Evolutionary conservation across 148 eudicot genomes (phyloP).

Genomic region (Simmondsia chinensis): DNA sequence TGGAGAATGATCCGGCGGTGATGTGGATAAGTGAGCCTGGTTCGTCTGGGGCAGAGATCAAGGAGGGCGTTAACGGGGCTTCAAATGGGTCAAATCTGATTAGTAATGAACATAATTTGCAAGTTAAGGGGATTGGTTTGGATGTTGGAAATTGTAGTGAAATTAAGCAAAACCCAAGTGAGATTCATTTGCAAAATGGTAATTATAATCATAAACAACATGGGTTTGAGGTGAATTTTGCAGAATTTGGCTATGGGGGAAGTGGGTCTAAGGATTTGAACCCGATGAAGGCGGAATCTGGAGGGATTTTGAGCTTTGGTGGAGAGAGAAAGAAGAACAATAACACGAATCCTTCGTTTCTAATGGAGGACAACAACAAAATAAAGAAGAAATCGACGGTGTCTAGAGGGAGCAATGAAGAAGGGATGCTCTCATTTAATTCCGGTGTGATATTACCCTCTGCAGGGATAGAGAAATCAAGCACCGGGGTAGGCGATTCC

Average conservation of each 20-base stretch:
- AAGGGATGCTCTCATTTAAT: constrained; percentile 71
- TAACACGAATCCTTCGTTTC: constrained; percentile 20
- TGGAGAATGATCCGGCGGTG: constrained; percentile 63
- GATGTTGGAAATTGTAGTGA: too few species aligned
- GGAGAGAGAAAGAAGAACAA: constrained; percentile 28
- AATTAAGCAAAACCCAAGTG: constrained; percentile 25
- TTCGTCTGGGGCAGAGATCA: constrained; percentile 4
- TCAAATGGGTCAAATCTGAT: too few species aligned
- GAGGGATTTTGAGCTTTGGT: constrained; percentile 63
- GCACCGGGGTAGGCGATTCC: constrained; percentile 36
- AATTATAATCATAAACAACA: constrained; percentile 7
- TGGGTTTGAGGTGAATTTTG: constrained; percentile 50
- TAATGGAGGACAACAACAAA: constrained; percentile 29
- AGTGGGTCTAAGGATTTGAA: constrained; percentile 20
- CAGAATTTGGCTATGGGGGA: constrained; percentile 37
- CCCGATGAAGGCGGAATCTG: constrained; percentile 53
- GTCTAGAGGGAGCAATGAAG: constrained; percentile 57
- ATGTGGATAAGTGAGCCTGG: constrained; percentile 65
- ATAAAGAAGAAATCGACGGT: constrained; percentile 57
- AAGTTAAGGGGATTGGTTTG: constrained; percentile 13
- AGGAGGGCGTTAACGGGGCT: neutral
- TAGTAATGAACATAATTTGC: too few species aligned
- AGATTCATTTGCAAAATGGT: neutral
- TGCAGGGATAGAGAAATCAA: constrained; percentile 26
- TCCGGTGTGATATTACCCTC: constrained; percentile 57